Percentiles rank a stretch among this genome's conserved stretches.
phyloP scores from a whole-genome alignment of 1,139 yeast genomes.

The Yamadazyma blattariae region DNA sequence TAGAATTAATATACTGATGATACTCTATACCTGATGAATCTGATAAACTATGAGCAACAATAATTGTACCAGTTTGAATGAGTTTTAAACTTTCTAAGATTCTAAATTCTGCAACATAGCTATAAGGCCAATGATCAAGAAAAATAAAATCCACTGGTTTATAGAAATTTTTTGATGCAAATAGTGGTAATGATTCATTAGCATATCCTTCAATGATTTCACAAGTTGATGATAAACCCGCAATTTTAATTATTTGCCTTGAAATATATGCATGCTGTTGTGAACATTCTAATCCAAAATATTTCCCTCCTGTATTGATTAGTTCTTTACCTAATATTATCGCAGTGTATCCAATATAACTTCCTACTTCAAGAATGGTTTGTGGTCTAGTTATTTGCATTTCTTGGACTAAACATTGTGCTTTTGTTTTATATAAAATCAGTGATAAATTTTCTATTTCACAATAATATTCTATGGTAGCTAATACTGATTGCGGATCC shows the following conservation, averaged over 20 bases:
- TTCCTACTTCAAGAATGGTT: conserved; percentile 41
- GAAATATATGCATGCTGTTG: conserved; percentile 33
- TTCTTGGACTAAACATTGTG: too few relatives aligned
- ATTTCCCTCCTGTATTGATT: conserved; percentile 22
- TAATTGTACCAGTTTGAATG: conserved; percentile 37
- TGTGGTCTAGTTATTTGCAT: too few relatives aligned
- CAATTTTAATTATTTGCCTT: conserved; percentile 29
- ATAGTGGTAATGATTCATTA: conserved; percentile 23
- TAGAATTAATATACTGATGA: conserved; percentile 32
- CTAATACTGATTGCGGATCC: conserved; percentile 27
- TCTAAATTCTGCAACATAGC: conserved; percentile 43
- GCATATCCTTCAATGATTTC: conserved; percentile 39
- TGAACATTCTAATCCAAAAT: conserved; percentile 37
- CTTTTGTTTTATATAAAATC: too few relatives aligned
- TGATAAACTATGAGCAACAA: conserved; percentile 40
- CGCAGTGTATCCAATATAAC: conserved; percentile 45
- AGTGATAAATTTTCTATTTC: conserved; percentile 13
- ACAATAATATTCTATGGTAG: conserved; percentile 19
- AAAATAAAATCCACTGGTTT: conserved; percentile 31
- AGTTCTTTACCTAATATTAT: conserved; percentile 31
- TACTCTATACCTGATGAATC: conserved; percentile 41
- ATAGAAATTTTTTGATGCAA: conserved; percentile 16
- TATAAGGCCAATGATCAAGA: conserved; percentile 40
- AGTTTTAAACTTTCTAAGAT: conserved; percentile 39
- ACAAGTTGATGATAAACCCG: conserved; percentile 32